A percentile compares a stretch with the other conserved stretches of the same genome.
phyloP scores from a whole-genome alignment of 2,329 filamentous ascomycete species.

The Zymoseptoria passerinii region DNA sequence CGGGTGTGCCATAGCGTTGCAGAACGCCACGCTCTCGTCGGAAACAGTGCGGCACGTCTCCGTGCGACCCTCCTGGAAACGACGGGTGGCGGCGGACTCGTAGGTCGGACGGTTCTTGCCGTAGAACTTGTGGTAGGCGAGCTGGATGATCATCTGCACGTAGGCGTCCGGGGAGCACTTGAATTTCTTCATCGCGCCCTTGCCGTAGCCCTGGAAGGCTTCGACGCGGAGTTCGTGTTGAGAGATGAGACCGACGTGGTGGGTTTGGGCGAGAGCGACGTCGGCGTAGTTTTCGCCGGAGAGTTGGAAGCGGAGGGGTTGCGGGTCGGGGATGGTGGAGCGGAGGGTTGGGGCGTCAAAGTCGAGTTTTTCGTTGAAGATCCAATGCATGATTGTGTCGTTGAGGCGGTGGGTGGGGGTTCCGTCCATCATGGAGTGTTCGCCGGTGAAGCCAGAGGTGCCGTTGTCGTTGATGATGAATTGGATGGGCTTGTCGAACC shows the following conservation, averaged over 20 bases:
- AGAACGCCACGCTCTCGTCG: constrained; percentile 86
- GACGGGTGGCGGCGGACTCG: constrained; percentile 87
- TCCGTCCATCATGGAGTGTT: constrained; percentile 99
- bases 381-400: constrained; percentile 84
- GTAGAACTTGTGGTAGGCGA: constrained; percentile 98
- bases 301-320: constrained; percentile 68
- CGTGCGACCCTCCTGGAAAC: constrained; percentile 92
- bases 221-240: constrained; percentile 89
- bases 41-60: constrained; percentile 92
- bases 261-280: constrained; percentile 66
- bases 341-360: constrained; percentile 71
- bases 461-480: constrained; percentile 99
- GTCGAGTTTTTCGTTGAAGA: constrained; percentile 91
- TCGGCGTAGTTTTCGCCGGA: constrained; percentile 65
- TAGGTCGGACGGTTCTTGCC: constrained; percentile 96
- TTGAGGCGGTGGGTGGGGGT: constrained; percentile 95
- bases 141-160: constrained; percentile 96
- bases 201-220: constrained; percentile 94
- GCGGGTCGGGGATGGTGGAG: constrained; percentile 74
- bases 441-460: constrained; percentile 93
- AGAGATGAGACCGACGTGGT: constrained; percentile 75
- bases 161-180: constrained; percentile 96
- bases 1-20: constrained; percentile 71
- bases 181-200: constrained; percentile 98
- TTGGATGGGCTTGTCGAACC: constrained; percentile 96